Evolutionary conservation across 768 basidiomycete species (phyloP), one percentile per base, ranked within the genome.

Genomic region (Termitomyces sp.): DNA sequence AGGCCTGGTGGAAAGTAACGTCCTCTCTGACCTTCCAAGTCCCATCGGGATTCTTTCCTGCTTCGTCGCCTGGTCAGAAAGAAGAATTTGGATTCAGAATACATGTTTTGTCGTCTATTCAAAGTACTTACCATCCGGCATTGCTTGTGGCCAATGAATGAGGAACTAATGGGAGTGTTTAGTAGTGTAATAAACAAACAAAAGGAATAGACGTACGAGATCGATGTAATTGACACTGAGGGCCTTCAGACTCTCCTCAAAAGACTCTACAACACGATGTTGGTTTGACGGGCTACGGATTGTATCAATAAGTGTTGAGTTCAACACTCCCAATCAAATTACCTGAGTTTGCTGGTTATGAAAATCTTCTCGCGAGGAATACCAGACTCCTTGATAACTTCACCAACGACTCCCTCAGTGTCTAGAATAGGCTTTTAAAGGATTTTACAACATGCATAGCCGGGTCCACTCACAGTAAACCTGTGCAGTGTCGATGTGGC

Each of bases 261-360:
- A 76, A 0, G 74, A 74, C 50, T 76, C 68, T 30, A 67, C 62
- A 2, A 82, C 78, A 5, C 67, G 62, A 27, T 65, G 60, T 13
- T 74, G 72, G 45, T 79, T 76, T 10, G 18, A 13, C 24, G 36
- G 14, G 32, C 48, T 52, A 18, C 2, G 20, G 4, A 6, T 52
- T 14, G 12, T 8, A 4, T 22, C 4, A 40, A 12, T 39, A 26
- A 27, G 18, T n/a, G 27, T 49, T 22, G 33, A 52, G 26, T 6
- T 39, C 50, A 20, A 52, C 18, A 39, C 16, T 27, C 18, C 2
- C 1, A 40, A 40, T 30, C 18, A 26, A 64, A 73, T 62, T 58
- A 77, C 67, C 75, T 70, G 34, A 82, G 69, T 62, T 83, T 83
- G 16, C 81, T 81, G 0, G 80, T 82, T 33, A 83, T 68, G 62